phyloP scores from a whole-genome alignment of 352 stramenopile species.

The Elongisporangium anandrum region DNA sequence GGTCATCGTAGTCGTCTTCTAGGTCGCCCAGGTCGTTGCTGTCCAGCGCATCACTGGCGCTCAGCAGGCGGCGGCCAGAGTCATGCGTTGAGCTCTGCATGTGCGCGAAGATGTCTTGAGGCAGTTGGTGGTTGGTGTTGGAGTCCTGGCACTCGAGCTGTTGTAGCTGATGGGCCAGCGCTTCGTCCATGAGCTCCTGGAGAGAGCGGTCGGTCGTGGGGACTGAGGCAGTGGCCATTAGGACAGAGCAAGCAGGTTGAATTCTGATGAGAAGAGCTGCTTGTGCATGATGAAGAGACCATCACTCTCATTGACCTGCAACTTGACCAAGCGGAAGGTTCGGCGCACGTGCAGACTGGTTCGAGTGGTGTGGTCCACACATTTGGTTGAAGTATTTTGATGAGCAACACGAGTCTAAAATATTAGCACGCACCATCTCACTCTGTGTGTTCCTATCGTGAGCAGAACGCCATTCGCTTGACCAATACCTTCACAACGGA shows the following conservation, averaged over 20 bases:
- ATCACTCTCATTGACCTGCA: constrained; percentile 9
- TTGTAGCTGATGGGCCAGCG: constrained; percentile 39
- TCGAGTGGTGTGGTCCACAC: background rate
- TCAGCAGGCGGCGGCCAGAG: background rate
- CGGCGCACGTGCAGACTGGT: constrained; percentile 1
- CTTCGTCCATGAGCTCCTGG: constrained; percentile 69
- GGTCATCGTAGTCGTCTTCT: constrained; percentile 7
- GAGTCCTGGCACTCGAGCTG: constrained; percentile 18
- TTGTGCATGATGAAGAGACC: constrained; percentile 1
- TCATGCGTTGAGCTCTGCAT: background rate
- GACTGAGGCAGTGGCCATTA: constrained; percentile 2
- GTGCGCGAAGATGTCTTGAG: constrained; percentile 1
- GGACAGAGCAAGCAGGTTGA: constrained; percentile 10
- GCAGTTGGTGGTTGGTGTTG: background rate
- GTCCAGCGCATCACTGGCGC: constrained; percentile 12
- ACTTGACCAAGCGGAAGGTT: constrained; percentile 13
- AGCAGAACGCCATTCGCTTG: background rate
- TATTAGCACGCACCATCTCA: no score
- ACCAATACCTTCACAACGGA: background rate
- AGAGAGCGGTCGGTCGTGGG: constrained; percentile 18
- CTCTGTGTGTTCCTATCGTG: background rate
- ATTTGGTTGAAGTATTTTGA: background rate
- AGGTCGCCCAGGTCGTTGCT: constrained; percentile 3
- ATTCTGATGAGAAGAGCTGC: constrained; percentile 5
- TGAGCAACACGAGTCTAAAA: no score